A percentile compares a stretch with the other conserved stretches of the same genome.
These are phyloP conservation scores for Marasmius sp. DNA, from an alignment of 1,284 basidiomycete species.

Conservation along the genomic window DNA sequence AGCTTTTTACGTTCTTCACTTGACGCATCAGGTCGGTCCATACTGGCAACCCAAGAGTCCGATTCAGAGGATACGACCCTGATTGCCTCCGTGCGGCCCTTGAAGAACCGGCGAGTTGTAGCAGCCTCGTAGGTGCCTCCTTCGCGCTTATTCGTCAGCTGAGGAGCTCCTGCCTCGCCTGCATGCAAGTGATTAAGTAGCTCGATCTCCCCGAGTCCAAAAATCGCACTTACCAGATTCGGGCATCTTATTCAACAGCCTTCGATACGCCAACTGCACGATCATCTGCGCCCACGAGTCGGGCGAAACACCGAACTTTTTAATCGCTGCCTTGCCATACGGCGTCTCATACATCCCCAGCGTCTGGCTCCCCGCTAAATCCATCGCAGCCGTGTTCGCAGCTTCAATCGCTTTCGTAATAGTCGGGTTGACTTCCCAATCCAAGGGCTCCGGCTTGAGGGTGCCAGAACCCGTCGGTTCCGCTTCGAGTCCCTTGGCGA, in stretches of 20 bases:
- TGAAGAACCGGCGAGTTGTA: conserved; percentile 79
- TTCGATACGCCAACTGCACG: conserved; percentile 82
- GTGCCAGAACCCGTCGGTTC: conserved; percentile 32
- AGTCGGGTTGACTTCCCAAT: conserved; percentile 63
- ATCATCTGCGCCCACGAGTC: conserved; percentile 94
- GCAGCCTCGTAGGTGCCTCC: conserved; percentile 89
- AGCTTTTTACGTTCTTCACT: conserved; percentile 51
- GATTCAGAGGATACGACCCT: conserved; percentile 74
- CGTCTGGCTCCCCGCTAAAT: conserved; percentile 68
- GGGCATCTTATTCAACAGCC: conserved; percentile 49
- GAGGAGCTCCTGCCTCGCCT: background rate
- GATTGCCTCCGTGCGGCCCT: conserved; percentile 88
- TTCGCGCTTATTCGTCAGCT: conserved; percentile 27
- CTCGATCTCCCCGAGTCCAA: background rate
- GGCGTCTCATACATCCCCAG: conserved; percentile 67
- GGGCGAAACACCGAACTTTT: conserved; percentile 80
- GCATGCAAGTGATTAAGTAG: background rate
- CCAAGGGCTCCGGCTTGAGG: conserved; percentile 42
- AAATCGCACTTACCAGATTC: background rate
- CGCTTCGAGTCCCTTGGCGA: conserved; percentile 57
- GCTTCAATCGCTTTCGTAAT: conserved; percentile 50
- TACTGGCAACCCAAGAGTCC: conserved; percentile 72
- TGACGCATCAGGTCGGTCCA: conserved; percentile 52
- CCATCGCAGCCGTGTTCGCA: conserved; percentile 57
- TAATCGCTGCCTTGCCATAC: conserved; percentile 89